Evolutionary conservation across 768 basidiomycete genomes (phyloP).

Genomic region (Sarcodon aspratus): DNA sequence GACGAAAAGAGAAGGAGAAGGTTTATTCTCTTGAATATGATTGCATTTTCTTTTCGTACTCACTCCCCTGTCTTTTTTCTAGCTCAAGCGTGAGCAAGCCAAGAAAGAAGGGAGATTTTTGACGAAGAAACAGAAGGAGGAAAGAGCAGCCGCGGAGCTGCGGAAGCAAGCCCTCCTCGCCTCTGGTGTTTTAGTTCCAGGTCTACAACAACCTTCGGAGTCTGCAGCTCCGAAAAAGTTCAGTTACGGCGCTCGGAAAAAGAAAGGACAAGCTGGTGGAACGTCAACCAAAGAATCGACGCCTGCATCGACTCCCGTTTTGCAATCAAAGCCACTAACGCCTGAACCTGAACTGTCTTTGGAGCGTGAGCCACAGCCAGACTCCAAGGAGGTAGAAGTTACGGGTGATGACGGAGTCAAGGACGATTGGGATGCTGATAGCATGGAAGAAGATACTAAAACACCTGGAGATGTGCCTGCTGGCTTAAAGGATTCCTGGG

Average conservation of each 20-base stretch:
- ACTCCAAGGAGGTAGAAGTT: conserved; percentile 14
- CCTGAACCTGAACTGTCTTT: conserved; percentile 1
- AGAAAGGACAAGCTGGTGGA: conserved; percentile 47
- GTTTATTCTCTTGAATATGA: conserved; percentile 21
- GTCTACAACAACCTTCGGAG: conserved; percentile 52
- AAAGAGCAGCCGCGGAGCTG: conserved; percentile 81
- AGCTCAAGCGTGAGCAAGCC: conserved; percentile 83
- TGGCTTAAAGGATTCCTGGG: conserved; percentile 41
- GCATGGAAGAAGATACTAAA: conserved; percentile 26
- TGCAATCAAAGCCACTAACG: conserved; percentile 7
- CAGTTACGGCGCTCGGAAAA: conserved; percentile 77
- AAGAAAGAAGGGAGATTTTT: conserved; percentile 91
- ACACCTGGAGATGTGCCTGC: conserved; percentile 15
- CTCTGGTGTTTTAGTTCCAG: conserved; percentile 85
- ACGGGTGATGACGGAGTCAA: conserved; percentile 25
- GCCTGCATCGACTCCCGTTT: conserved; percentile 19
- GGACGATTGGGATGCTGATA: conserved; percentile 44
- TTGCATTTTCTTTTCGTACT: conserved; percentile 2
- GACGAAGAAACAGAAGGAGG: conserved; percentile 97
- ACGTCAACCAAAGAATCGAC: conserved; percentile 44
- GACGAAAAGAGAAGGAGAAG: conserved; percentile 84
- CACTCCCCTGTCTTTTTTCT: conserved; percentile 3
- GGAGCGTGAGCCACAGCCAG: conserved; percentile 12
- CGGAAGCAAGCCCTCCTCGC: conserved; percentile 85
- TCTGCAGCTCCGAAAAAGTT: conserved; percentile 54